Conservation (phyloP, 495 filamentous ascomycete species). For the Aspergillus bertholletiae region DNA sequence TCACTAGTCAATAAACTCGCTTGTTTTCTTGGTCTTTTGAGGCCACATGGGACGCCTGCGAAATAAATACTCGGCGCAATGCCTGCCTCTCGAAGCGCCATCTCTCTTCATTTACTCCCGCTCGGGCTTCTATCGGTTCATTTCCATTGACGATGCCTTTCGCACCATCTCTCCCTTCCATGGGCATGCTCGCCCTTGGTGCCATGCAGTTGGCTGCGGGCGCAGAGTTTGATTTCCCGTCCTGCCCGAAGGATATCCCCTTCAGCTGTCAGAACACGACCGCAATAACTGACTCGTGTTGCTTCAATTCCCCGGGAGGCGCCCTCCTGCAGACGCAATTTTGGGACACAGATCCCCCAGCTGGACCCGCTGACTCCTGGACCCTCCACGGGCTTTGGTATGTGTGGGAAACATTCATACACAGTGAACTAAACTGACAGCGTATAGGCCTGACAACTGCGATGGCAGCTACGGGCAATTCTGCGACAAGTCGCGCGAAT, state of each 20-base stretch:
- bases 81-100: conserved; percentile 1
- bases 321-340: conserved; percentile 75
- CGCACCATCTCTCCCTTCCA: conserved; percentile 12
- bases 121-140: background rate
- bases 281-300: conserved; percentile 56
- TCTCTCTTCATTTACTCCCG: background rate
- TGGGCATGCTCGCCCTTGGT: conserved; percentile 28
- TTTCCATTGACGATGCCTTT: conserved; percentile 11
- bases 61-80: conserved; percentile 8
- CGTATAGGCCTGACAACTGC: conserved; percentile 66
- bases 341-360: conserved; percentile 68
- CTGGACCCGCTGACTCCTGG: conserved; percentile 70
- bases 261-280: conserved; percentile 38
- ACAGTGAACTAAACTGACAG: background rate
- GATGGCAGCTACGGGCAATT: conserved; percentile 68
- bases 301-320: conserved; percentile 72
- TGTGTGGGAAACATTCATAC: background rate
- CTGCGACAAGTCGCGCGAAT: conserved; percentile 62
- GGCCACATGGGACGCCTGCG: background rate
- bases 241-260: conserved; percentile 26
- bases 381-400: conserved; percentile 78
- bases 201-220: conserved; percentile 18
- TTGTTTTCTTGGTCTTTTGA: background rate
- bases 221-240: conserved; percentile 19
- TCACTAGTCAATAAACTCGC: background rate